Percentiles rank a stretch among this genome's conserved stretches.
phyloP scores from a whole-genome alignment of 2,329 filamentous ascomycete genomes.

The Alternaria longipes region DNA sequence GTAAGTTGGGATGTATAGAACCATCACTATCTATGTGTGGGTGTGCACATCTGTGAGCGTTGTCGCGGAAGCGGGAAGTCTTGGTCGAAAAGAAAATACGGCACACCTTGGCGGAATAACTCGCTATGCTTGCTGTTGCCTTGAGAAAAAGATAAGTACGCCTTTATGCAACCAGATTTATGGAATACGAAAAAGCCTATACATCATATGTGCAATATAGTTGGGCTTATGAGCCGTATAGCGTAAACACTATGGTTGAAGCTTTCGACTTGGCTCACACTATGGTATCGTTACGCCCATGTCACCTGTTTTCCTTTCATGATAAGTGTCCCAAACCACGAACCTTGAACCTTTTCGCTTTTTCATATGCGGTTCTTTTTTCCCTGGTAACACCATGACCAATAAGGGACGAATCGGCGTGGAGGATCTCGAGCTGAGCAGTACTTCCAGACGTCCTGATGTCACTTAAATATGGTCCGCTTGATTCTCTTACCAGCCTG shows the following conservation, averaged over 20 bases:
- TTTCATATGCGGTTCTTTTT: background rate
- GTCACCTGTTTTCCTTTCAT: background rate
- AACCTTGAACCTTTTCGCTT: background rate
- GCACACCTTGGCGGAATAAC: background rate
- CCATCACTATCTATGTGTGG: background rate
- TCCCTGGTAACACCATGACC: background rate
- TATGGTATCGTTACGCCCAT: background rate
- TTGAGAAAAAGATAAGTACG: constrained; percentile 1
- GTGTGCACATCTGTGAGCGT: background rate
- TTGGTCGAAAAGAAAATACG: background rate
- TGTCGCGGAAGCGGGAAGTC: constrained; percentile 3
- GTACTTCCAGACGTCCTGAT: background rate
- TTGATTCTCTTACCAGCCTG: background rate
- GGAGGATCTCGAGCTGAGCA: background rate
- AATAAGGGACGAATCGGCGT: no score
- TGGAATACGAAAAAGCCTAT: background rate
- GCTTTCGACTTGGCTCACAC: background rate
- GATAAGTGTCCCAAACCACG: background rate
- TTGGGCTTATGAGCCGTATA: background rate
- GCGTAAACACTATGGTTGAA: background rate
- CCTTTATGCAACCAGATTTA: background rate
- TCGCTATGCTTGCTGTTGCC: background rate
- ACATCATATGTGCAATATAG: background rate
- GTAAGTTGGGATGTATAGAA: constrained; percentile 1
- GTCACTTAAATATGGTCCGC: background rate